Base-by-base conservation (phyloP, 148 eudicot species). In the Fagopyrum homotropicum region DNA sequence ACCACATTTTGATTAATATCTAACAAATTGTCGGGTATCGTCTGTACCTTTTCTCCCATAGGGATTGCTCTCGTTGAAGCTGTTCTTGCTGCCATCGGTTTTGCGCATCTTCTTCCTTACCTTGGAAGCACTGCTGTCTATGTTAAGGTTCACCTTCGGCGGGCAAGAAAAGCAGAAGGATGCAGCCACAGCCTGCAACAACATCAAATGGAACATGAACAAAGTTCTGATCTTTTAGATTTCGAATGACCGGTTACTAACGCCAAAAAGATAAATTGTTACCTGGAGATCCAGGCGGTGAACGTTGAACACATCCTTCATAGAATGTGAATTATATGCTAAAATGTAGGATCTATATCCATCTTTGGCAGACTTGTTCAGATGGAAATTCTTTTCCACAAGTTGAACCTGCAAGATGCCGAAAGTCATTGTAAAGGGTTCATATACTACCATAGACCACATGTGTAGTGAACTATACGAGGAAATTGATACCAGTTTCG, bases 311-410 rank as follows among this genome's bases (percentile, higher is more conserved):
- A 95, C 90, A 73, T 95, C 98, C 80, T 95, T 95, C 94, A 89
- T 90, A 43, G 93, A 90, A 79, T 95, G 98, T 50, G 98, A 95
- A 79, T 90, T 90, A 69, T 92, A 95, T 5, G 97, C 87, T 73
- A 88, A 79, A 60, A 95, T 78, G 77, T 92, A 92, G 64, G 94
- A 78, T 81, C 91, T 86, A 76, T 92, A 95, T 7, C 96, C 99
- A 69, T 92, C 96, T 80, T 90, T 95, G 66, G 99, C 99, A 4
- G 99, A 89, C 79, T 92, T 88, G 84, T 92, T 92, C 85, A 95
- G 74, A 73, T 90, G 83, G 78, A 90, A 90, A 66, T 88, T 90
- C 75, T 78, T 86, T 14, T 81, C 81, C 12, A 95, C 89, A 82
- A 92, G 74, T 76, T 86, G 89, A 71, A 86, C 98, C 98, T 95